Evolutionary conservation across 176 grass and related monocot species (phyloP).

Genomic region (Oryza glaberrima): DNA sequence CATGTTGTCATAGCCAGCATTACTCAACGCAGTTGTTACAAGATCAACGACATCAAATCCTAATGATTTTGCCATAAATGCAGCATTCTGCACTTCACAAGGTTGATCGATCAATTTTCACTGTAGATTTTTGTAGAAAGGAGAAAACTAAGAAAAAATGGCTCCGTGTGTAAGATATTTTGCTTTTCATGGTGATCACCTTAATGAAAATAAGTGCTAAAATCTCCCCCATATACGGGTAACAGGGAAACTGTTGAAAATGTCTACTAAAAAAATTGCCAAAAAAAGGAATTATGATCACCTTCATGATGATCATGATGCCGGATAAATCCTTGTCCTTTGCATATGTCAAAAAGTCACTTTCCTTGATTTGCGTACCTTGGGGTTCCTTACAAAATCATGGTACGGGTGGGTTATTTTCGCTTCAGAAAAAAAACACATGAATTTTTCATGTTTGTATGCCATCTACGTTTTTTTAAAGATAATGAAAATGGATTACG

Average conservation of each 20-base stretch:
- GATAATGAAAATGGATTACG: too few relatives aligned
- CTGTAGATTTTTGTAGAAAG: too few relatives aligned
- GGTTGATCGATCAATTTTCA: not conserved
- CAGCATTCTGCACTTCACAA: slow-evolving; percentile 61
- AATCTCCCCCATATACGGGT: too few relatives aligned
- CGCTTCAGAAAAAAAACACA: slow-evolving; percentile 44
- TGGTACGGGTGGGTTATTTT: slow-evolving; percentile 57
- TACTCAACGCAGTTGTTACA: slow-evolving; percentile 48
- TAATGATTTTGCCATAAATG: slow-evolving; percentile 57
- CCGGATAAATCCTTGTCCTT: slow-evolving; percentile 65
- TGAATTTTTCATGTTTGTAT: slow-evolving; percentile 23
- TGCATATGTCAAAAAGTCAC: slow-evolving; percentile 60
- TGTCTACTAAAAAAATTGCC: too few relatives aligned
- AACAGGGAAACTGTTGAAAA: too few relatives aligned
- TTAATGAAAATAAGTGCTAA: too few relatives aligned
- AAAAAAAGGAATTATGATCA: slow-evolving; percentile 14
- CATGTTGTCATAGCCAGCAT: slow-evolving; percentile 51
- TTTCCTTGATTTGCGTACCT: slow-evolving; percentile 56
- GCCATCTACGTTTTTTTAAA: not conserved
- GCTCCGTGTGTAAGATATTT: too few relatives aligned
- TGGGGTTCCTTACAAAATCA: slow-evolving; percentile 59
- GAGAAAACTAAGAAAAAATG: too few relatives aligned
- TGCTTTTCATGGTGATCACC: too few relatives aligned
- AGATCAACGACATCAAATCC: slow-evolving; percentile 48
- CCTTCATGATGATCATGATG: slow-evolving; percentile 71